Evolutionary conservation across 768 basidiomycete genomes (phyloP), one percentile per base, ranked within the genome.

Genomic region (Neoboletus magnificus): DNA sequence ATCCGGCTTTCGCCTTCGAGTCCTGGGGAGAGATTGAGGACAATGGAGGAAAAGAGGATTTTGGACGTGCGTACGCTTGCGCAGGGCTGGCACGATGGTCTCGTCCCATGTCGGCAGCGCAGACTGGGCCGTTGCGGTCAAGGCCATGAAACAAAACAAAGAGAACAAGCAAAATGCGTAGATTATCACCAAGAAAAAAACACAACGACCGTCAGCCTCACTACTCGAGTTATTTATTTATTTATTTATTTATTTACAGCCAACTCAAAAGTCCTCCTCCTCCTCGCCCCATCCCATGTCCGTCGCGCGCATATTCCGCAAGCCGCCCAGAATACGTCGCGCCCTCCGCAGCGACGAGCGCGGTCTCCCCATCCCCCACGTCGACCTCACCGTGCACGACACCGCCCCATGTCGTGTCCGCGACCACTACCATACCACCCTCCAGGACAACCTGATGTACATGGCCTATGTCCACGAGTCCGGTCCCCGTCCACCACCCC

Each of bases 361-460:
- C 0, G 79, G 79, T n/a, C 80, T 91, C 9, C 90, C 89, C n/a
- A 77, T 81, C 41, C 90, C 89, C 1, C 89, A 86, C 62, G 81
- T 85, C 62, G 77, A 79, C 55, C 64, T 90, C 59, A 57, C 85
- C 63, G 75, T 87, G 35, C 85, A 86, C 65, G 85, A 91, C 66
- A 86, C 84, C 54, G 82, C 85, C 6, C 79, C 81, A 55, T 86
- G 82, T 59, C 85, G 95, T 40, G 80, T 93, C 52, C 77, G 79
- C 51, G 86, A 92, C 58, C 93, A 98, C 77, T 98, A 97, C 77
- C 69, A 89, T 71, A 74, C 76, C 37, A 87, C 93, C 10, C 79
- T 98, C 57, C 83, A 84, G 22, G 89, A 94, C 71, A 82, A 98
- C 74, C 78, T 94, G 63, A 84, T 98, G 82, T 99, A 99, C 80